Evolutionary conservation across 2,329 filamentous ascomycete species (phyloP), one percentile per base, ranked within the genome.

Genomic region (Colletotrichum somersetense): DNA sequence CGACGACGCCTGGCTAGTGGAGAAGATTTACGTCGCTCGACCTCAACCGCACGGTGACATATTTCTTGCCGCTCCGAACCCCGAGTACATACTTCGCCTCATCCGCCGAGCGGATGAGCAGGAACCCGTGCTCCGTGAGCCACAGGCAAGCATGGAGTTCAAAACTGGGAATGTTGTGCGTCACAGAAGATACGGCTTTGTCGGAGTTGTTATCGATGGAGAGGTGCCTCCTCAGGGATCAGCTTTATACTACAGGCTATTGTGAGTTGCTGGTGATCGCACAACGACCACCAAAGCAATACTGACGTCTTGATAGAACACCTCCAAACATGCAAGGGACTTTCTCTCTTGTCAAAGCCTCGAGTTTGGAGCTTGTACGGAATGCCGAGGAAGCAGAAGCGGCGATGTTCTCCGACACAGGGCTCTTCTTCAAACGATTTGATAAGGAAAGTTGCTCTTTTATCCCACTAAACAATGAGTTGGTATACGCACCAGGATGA

Each of bases 361-460:
- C 66, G 18, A 75, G 70, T 38, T 57, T 75, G 6, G 72, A 72
- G 20, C 62, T 74, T n/a, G 62, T 75, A 5, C 61, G 55, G 18
- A 52, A 74, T 35, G 65, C 62, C 14, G 62, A 70, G 1, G 50
- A 68, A 26, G 73, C 57, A 14, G n/a, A 59, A 33, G 66, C 35
- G 86, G 88, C 0, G 82, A 87, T 97, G 73, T 87, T 94, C 78
- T 85, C 86, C 57, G 82, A 93, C 75, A 94, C 95, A 3, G 96
- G 96, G 0, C 92, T 91, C 76, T 94, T 93, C 80, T 98, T 99
- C 81, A 97, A 94, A 81, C 87, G 94, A 53, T 98, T 95, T 86
- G 93, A 98, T 81, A 78, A 80, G 5, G 84, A 83, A 44, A 85
- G 82, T 0, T 89, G 89, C 75, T 85, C 83, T 5, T 99, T 98